Conservation (phyloP, 2,329 filamentous ascomycete species). For the Aureobasidium lini region DNA sequence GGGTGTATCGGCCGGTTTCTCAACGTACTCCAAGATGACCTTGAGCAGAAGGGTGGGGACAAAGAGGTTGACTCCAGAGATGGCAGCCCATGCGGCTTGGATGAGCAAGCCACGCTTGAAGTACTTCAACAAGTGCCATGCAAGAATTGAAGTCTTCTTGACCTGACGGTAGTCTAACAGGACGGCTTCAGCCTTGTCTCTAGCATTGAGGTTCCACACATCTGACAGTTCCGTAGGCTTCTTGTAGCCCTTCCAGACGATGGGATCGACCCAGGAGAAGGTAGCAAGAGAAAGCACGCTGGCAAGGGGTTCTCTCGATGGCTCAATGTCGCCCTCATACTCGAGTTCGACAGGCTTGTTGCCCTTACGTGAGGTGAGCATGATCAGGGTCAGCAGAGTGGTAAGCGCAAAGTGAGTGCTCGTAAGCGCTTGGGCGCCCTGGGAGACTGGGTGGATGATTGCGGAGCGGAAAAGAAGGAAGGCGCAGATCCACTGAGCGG, state of each 20-base stretch:
- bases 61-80: constrained; percentile 80
- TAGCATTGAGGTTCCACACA: constrained; percentile 86
- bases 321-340: constrained; percentile 81
- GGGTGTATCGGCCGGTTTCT: constrained; percentile 67
- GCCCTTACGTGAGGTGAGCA: constrained; percentile 77
- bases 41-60: constrained; percentile 84
- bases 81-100: constrained; percentile 72
- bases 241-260: constrained; percentile 84
- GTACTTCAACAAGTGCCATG: constrained; percentile 73
- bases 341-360: constrained; percentile 84
- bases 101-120: constrained; percentile 70
- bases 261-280: constrained; percentile 83
- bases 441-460: constrained; percentile 66
- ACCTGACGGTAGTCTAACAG: constrained; percentile 76
- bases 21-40: constrained; percentile 89
- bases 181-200: constrained; percentile 77
- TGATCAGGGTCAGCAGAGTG: constrained; percentile 66
- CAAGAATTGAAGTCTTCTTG: constrained; percentile 71
- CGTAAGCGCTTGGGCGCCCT: constrained; percentile 54
- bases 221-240: constrained; percentile 73
- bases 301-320: constrained; percentile 77
- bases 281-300: constrained; percentile 82
- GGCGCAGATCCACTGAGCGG: constrained; percentile 69
- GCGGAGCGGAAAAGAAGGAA: constrained; percentile 76
- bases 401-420: constrained; percentile 68